A percentile compares a stretch with the other conserved stretches of the same genome.
Conservation (phyloP, 1,284 basidiomycete species). For the Boletus semigastroideus region DNA sequence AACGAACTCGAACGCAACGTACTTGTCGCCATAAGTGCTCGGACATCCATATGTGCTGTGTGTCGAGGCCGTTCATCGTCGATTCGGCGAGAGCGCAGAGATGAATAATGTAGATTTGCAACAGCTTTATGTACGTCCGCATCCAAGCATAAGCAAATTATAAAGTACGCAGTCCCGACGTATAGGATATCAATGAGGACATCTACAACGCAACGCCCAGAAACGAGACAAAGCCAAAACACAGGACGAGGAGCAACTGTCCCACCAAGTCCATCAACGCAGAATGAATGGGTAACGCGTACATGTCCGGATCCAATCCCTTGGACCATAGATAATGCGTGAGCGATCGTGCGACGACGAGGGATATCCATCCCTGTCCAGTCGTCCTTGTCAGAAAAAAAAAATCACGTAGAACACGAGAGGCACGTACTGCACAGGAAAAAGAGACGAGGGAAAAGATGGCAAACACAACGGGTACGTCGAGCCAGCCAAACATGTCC, state of each 20-base stretch:
- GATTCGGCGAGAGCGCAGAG: too few relatives aligned
- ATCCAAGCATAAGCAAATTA: too few relatives aligned
- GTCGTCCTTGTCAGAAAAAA: background rate
- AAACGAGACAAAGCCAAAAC: constrained; percentile 62
- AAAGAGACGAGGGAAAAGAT: constrained; percentile 68
- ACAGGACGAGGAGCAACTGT: constrained; percentile 77
- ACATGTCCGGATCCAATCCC: constrained; percentile 89
- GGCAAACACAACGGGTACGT: constrained; percentile 66
- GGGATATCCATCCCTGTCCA: constrained; percentile 64
- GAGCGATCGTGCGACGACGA: constrained; percentile 65
- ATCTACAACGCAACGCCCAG: constrained; percentile 32
- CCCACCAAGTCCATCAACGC: constrained; percentile 91
- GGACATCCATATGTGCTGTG: too few relatives aligned
- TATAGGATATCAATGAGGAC: background rate
- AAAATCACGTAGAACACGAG: background rate
- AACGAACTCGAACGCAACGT: too few relatives aligned
- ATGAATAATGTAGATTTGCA: too few relatives aligned
- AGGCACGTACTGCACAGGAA: constrained; percentile 64
- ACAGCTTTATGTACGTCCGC: too few relatives aligned
- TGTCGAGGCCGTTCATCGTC: too few relatives aligned
- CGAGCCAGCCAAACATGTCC: constrained; percentile 71
- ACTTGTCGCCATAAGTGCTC: too few relatives aligned
- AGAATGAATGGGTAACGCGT: constrained; percentile 90
- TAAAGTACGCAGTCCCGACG: too few relatives aligned
- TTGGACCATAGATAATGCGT: constrained; percentile 83